Evolutionary conservation across 805 yeast species (phyloP).

Genomic region (Candida railenensis): DNA sequence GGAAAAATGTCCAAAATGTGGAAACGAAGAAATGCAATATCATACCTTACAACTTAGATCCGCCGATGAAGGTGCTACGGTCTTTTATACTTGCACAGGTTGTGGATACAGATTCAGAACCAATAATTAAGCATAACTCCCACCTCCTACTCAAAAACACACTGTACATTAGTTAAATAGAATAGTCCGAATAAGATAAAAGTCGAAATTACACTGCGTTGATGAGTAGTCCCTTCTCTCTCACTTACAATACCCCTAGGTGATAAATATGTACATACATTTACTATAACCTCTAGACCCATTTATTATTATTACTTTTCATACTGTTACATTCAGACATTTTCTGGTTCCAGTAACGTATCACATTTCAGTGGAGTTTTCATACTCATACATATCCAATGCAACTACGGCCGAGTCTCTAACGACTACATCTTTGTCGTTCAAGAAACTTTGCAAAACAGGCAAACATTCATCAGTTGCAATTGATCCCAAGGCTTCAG

Average conservation of each 20-base stretch:
- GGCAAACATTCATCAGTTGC: constrained; percentile 96
- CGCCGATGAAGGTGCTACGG: constrained; percentile 99
- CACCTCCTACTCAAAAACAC: background rate
- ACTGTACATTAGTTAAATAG: background rate
- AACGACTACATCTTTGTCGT: constrained; percentile 85
- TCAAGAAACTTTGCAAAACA: constrained; percentile 71
- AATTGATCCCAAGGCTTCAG: constrained; percentile 96
- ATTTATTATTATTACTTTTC: too few relatives aligned
- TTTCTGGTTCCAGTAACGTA: too few relatives aligned
- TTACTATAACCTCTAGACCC: too few relatives aligned
- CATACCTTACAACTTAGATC: constrained; percentile 95
- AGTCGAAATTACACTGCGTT: too few relatives aligned
- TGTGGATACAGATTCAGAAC: constrained; percentile 95
- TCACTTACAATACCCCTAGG: too few relatives aligned
- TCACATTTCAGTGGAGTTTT: constrained; percentile 79
- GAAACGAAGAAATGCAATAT: constrained; percentile 96
- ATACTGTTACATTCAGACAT: too few relatives aligned
- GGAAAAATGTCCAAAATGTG: constrained; percentile 98
- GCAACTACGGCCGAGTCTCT: constrained; percentile 97
- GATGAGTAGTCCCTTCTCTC: too few relatives aligned
- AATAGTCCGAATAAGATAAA: too few relatives aligned
- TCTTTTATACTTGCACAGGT: constrained; percentile 90
- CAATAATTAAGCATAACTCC: constrained; percentile 54
- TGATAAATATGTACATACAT: too few relatives aligned
- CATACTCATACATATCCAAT: constrained; percentile 96